A percentile compares a stretch with the other conserved stretches of the same genome.
Conservation (phyloP, 306 rosid genomes). For the Benincasa hispida region DNA sequence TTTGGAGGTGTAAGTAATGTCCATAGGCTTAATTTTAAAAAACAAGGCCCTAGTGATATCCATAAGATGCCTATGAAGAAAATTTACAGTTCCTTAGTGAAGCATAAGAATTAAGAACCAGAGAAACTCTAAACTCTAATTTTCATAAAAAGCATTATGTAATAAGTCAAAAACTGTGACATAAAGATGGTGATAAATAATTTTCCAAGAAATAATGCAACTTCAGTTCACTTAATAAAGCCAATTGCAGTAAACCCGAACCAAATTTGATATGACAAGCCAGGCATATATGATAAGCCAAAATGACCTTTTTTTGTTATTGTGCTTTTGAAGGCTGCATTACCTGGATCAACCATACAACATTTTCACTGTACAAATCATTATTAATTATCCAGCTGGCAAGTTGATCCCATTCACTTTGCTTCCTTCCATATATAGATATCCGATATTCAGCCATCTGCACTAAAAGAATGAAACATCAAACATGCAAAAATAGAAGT, state of each 20-base stretch:
- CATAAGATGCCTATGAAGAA: neutral
- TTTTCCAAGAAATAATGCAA: neutral
- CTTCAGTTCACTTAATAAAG: neutral
- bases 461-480: conserved; percentile 17
- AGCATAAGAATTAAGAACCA: neutral
- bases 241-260: neutral
- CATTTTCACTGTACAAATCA: conserved; percentile 84
- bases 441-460: conserved; percentile 98
- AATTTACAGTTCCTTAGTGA: neutral
- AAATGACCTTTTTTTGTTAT: neutral
- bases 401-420: conserved; percentile 98
- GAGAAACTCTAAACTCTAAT: neutral
- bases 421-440: conserved; percentile 97
- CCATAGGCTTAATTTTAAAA: too few relatives aligned
- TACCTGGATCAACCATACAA: conserved; percentile 99
- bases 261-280: neutral
- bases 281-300: conserved; percentile 1
- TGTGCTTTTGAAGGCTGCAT: neutral
- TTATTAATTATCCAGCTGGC: conserved; percentile 99
- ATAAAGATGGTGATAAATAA: neutral
- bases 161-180: neutral
- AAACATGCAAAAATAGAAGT: neutral
- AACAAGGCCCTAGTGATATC: too few relatives aligned
- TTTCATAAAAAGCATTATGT: neutral
- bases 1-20: too few relatives aligned